These are phyloP conservation scores for Diaporthe citri DNA, from an alignment of 2,329 filamentous ascomycete genomes.

Conservation along the genomic window DNA sequence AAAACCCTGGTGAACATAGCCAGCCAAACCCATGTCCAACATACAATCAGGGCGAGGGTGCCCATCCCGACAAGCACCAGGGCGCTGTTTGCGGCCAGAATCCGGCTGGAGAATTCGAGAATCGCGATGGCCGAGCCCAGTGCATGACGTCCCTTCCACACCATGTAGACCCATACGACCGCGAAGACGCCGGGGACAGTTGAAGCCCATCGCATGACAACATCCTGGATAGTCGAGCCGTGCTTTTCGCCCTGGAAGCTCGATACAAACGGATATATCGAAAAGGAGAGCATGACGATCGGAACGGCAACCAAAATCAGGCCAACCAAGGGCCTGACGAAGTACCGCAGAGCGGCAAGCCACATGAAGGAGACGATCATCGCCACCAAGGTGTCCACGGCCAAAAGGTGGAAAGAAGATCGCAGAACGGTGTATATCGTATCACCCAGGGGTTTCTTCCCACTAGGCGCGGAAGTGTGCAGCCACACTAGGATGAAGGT, in stretches of 20 bases:
- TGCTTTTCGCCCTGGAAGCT: conserved; percentile 85
- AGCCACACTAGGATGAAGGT: conserved; percentile 92
- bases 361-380: conserved; percentile 89
- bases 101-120: conserved; percentile 90
- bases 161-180: conserved; percentile 84
- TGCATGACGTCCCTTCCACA: conserved; percentile 83
- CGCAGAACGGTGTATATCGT: conserved; percentile 93
- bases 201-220: conserved; percentile 88
- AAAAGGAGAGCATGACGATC: conserved; percentile 87
- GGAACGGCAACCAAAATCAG: conserved; percentile 87
- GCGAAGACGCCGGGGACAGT: conserved; percentile 81
- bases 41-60: conserved; percentile 79
- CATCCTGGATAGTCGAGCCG: conserved; percentile 86
- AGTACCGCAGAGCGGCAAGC: conserved; percentile 89
- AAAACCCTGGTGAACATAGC: conserved; percentile 97
- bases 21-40: conserved; percentile 97
- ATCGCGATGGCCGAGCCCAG: conserved; percentile 88
- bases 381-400: conserved; percentile 91
- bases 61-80: conserved; percentile 87
- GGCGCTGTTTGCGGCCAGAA: conserved; percentile 86
- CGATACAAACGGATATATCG: conserved; percentile 89
- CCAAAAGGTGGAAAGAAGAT: conserved; percentile 88
- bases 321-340: conserved; percentile 86
- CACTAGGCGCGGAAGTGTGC: conserved; percentile 80
- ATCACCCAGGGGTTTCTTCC: conserved; percentile 83